phyloP scores from a whole-genome alignment of 352 stramenopile genomes.

The Phytophthora megakarya region DNA sequence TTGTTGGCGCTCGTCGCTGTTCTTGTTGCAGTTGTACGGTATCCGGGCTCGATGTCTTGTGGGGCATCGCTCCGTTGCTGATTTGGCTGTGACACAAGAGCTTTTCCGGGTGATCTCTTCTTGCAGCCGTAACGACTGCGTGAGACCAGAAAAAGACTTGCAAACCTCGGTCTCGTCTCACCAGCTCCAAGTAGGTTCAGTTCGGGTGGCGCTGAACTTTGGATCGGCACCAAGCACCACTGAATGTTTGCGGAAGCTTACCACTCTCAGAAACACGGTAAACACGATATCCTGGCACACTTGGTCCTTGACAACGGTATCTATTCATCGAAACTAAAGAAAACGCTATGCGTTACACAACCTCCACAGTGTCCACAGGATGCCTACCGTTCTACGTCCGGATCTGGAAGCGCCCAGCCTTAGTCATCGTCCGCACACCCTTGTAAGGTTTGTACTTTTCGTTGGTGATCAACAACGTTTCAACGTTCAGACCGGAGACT shows the following conservation, averaged over 20 bases:
- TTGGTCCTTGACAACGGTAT: conserved; percentile 26
- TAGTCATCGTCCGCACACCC: conserved; percentile 96
- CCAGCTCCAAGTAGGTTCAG: conserved; percentile 9
- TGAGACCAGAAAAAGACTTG: conserved; percentile 9
- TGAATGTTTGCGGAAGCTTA: background rate
- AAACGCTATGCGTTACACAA: conserved; percentile 27
- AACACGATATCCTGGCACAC: background rate
- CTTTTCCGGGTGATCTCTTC: background rate
- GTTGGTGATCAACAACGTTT: conserved; percentile 94
- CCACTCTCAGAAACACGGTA: background rate
- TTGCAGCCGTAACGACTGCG: conserved; percentile 10
- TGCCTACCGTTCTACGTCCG: conserved; percentile 67
- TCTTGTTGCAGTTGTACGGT: conserved; percentile 9
- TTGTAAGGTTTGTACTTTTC: conserved; percentile 99
- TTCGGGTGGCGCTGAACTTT: conserved; percentile 6
- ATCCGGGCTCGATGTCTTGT: conserved; percentile 10
- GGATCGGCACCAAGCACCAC: conserved; percentile 5
- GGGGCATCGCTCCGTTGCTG: conserved; percentile 11
- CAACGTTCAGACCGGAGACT: conserved; percentile 95
- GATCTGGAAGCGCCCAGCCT: conserved; percentile 96
- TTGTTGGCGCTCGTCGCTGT: background rate
- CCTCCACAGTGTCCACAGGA: background rate
- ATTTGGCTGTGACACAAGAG: background rate
- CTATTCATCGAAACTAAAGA: conserved; percentile 32
- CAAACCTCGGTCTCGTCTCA: conserved; percentile 17